Conservation (phyloP, 2,329 filamentous ascomycete genomes). For the Colletotrichum sp. region DNA sequence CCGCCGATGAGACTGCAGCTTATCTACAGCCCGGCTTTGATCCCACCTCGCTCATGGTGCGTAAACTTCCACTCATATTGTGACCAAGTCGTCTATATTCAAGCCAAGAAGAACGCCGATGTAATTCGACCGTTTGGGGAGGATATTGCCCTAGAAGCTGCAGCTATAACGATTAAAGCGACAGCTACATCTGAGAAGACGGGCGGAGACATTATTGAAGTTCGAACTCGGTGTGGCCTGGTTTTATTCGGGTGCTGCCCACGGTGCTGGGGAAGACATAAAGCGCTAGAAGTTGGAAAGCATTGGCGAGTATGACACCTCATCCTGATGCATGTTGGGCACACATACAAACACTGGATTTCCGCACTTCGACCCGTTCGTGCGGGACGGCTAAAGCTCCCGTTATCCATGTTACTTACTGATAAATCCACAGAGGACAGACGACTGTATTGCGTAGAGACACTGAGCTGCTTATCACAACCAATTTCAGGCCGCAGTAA, state of each 20-base stretch:
- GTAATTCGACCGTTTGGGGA: background rate
- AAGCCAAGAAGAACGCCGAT: background rate
- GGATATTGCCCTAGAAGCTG: background rate
- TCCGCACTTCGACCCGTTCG: background rate
- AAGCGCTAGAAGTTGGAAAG: background rate
- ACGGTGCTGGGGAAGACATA: background rate
- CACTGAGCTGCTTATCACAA: background rate
- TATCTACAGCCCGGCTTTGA: background rate
- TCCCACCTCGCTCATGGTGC: background rate
- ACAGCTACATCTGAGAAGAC: background rate
- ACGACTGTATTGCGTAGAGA: background rate
- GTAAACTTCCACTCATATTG: background rate
- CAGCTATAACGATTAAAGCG: background rate
- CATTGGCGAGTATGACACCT: background rate
- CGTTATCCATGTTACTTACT: background rate
- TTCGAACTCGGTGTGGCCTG: background rate
- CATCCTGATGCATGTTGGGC: background rate
- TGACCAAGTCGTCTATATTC: background rate
- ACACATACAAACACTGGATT: background rate
- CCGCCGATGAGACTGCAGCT: background rate
- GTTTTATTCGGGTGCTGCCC: background rate
- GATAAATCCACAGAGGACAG: background rate
- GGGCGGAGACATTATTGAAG: background rate
- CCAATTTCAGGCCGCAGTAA: background rate
- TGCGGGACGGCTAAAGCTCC: background rate